phyloP scores from a whole-genome alignment of 2,329 filamentous ascomycete species.

The Bretziella fagacearum region DNA sequence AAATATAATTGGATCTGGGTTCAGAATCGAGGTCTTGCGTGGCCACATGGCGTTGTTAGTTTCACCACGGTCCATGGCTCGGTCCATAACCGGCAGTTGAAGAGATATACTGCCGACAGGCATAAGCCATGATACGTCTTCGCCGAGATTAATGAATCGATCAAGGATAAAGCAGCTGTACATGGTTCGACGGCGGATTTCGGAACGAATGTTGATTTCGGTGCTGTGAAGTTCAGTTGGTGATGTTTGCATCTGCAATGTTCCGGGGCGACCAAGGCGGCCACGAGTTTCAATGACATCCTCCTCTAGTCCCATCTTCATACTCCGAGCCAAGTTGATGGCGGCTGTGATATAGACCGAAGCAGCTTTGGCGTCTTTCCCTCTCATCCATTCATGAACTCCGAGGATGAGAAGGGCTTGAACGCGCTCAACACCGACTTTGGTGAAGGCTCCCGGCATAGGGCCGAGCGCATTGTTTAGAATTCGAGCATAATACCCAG shows the following conservation, averaged over 20 bases:
- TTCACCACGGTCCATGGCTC: constrained; percentile 27
- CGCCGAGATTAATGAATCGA: constrained; percentile 48
- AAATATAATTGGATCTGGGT: constrained; percentile 19
- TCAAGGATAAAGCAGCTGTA: constrained; percentile 62
- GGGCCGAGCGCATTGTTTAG: constrained; percentile 35
- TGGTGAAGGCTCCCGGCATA: constrained; percentile 30
- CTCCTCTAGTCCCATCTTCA: constrained; percentile 24
- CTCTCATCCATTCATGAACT: constrained; percentile 55
- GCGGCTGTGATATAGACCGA: constrained; percentile 44
- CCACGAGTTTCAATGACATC: background rate
- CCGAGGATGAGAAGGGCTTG: constrained; percentile 56
- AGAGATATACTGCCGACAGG: constrained; percentile 6
- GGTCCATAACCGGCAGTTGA: constrained; percentile 2
- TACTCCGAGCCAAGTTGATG: constrained; percentile 44
- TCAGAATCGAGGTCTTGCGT: constrained; percentile 3
- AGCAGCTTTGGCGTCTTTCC: constrained; percentile 34
- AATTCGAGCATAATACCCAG: constrained; percentile 47
- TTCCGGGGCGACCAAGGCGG: background rate
- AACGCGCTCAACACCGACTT: constrained; percentile 42
- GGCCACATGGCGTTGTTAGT: constrained; percentile 11
- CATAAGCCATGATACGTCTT: constrained; percentile 22
- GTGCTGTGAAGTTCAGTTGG: constrained; percentile 17
- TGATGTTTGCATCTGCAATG: constrained; percentile 11
- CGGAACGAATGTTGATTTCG: constrained; percentile 28
- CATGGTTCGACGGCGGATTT: constrained; percentile 51